phyloP scores from a whole-genome alignment of 163 green algal species.

The Scenedesmus sp. region DNA sequence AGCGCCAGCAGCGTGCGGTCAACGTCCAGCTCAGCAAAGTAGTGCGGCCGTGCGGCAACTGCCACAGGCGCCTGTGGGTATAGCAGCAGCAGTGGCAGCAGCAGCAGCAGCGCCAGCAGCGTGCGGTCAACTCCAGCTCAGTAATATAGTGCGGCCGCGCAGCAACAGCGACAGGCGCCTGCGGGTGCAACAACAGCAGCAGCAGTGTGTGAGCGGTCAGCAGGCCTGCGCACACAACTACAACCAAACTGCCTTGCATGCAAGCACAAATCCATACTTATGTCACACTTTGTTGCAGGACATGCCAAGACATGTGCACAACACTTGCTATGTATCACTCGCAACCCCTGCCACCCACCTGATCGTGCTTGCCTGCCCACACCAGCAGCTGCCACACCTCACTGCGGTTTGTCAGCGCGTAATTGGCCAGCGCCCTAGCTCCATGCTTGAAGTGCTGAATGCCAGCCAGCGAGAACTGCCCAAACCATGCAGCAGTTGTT shows the following conservation, averaged over 20 bases:
- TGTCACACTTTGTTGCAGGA: too few species aligned
- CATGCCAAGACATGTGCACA: too few species aligned
- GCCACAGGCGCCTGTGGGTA: too few species aligned
- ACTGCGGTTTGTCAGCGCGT: slow-evolving; percentile 58
- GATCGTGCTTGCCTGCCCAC: slow-evolving; percentile 69
- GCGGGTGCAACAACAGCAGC: background rate
- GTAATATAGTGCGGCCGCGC: too few species aligned
- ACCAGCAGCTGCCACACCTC: slow-evolving; percentile 68
- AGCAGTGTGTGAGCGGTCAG: background rate
- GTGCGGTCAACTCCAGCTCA: too few species aligned
- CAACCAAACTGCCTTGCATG: too few species aligned
- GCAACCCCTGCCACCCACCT: background rate
- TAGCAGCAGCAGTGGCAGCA: too few species aligned
- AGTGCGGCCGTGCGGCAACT: too few species aligned
- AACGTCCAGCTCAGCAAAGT: slow-evolving; percentile 19
- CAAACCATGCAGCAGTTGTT: slow-evolving; percentile 60
- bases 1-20: background rate
- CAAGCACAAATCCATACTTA: too few species aligned
- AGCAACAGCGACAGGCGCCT: background rate
- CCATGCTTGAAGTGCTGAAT: slow-evolving; percentile 63
- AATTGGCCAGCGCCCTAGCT: slow-evolving; percentile 63
- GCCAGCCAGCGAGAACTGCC: slow-evolving; percentile 61
- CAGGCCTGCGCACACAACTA: too few species aligned
- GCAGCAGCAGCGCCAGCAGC: background rate
- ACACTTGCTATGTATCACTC: too few species aligned